Conservation (phyloP, 306 rosid species). For the Pyrus communis region DNA sequence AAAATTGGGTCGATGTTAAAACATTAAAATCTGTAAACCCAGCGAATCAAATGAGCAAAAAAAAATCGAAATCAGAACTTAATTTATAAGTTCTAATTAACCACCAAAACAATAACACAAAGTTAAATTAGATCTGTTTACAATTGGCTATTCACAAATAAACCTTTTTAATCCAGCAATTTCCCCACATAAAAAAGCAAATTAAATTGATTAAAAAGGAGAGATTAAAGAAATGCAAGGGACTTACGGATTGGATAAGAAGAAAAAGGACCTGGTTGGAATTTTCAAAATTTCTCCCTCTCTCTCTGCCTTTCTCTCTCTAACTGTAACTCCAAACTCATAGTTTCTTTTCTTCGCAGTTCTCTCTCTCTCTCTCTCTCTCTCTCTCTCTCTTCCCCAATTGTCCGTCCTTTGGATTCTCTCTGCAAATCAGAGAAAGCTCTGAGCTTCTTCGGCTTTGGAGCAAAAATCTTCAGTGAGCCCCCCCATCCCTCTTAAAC, state of each 20-base stretch:
- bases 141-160: conserved; percentile 1
- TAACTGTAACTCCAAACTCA: neutral
- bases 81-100: neutral
- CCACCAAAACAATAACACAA: neutral
- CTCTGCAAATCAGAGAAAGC: conserved; percentile 61
- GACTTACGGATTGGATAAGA: conserved; percentile 61
- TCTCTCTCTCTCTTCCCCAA: neutral
- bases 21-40: neutral
- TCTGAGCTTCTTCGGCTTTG: conserved; percentile 30
- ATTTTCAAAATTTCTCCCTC: conserved; percentile 31
- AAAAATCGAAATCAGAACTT: neutral
- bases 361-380: too few species aligned
- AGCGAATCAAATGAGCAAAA: neutral
- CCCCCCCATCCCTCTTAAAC: conserved; percentile 15
- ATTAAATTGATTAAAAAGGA: neutral
- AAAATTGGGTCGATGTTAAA: neutral
- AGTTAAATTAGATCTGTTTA: conserved; percentile 26
- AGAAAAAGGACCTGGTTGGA: conserved; percentile 41
- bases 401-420: conserved; percentile 45
- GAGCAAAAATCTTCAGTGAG: conserved; percentile 36
- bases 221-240: conserved; percentile 33
- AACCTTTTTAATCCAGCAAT: neutral
- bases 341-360: conserved; percentile 26
- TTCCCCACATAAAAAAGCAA: neutral
- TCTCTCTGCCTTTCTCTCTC: conserved; percentile 19